Conservation (phyloP, 2,329 filamentous ascomycete species). For the Neonectria faginata region DNA sequence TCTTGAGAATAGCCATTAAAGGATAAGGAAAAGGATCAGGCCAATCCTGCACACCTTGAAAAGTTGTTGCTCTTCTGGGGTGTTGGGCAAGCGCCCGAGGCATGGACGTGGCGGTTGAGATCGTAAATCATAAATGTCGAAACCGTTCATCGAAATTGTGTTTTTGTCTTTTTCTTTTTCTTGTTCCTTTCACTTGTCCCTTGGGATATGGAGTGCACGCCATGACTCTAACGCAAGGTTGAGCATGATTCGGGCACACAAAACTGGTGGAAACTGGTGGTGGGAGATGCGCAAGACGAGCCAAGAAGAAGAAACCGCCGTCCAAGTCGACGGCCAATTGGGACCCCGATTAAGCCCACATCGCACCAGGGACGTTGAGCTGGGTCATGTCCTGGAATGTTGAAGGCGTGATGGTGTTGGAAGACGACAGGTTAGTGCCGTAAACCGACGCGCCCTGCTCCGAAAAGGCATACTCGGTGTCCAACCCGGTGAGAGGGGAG, state of each 20-base stretch:
- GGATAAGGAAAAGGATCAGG: slow-evolving; percentile 32
- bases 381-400: slow-evolving; percentile 44
- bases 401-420: slow-evolving; percentile 46
- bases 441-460: slow-evolving; percentile 43
- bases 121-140: slow-evolving; percentile 21
- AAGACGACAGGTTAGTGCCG: slow-evolving; percentile 44
- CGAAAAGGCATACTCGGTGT: slow-evolving; percentile 43
- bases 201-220: slow-evolving; percentile 26
- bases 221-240: slow-evolving; percentile 18
- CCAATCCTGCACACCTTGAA: neutral
- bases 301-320: slow-evolving; percentile 15
- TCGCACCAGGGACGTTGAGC: slow-evolving; percentile 36
- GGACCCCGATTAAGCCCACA: slow-evolving; percentile 34
- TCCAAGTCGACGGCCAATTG: neutral
- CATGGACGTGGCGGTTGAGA: slow-evolving; percentile 25
- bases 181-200: slow-evolving; percentile 35
- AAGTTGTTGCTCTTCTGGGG: slow-evolving; percentile 9
- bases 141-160: slow-evolving; percentile 11
- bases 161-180: slow-evolving; percentile 37
- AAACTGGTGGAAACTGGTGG: slow-evolving; percentile 35
- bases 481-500: slow-evolving; percentile 39
- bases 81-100: slow-evolving; percentile 18
- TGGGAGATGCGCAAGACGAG: slow-evolving; percentile 32
- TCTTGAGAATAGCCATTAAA: slow-evolving; percentile 41
- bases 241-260: slow-evolving; percentile 18